phyloP scores from a whole-genome alignment of 768 basidiomycete species.

The Pleurotus ostreatus region DNA sequence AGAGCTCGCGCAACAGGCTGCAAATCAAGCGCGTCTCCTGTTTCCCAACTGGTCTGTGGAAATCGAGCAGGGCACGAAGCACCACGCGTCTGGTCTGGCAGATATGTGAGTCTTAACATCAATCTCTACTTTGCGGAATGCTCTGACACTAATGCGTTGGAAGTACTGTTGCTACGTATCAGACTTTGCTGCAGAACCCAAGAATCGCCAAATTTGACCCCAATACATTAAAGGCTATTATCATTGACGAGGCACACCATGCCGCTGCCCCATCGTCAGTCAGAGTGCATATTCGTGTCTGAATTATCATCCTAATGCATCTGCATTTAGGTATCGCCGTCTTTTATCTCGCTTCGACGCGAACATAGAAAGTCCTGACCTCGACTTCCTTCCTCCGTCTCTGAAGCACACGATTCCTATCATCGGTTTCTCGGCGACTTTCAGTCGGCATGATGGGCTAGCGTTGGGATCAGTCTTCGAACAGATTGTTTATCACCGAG shows the following conservation, averaged over 20 bases:
- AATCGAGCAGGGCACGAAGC: constrained; percentile 82
- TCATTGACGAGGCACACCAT: constrained; percentile 95
- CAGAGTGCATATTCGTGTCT: background rate
- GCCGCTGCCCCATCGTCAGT: constrained; percentile 86
- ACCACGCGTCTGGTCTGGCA: constrained; percentile 73
- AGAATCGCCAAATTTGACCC: constrained; percentile 78
- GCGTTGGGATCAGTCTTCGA: constrained; percentile 88
- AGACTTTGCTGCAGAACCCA: constrained; percentile 65
- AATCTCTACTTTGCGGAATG: background rate
- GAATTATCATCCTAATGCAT: background rate
- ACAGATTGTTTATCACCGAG: constrained; percentile 87
- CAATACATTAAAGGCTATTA: constrained; percentile 60
- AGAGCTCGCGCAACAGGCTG: constrained; percentile 87
- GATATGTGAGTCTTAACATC: constrained; percentile 62
- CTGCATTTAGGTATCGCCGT: constrained; percentile 56
- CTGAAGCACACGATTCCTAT: constrained; percentile 63
- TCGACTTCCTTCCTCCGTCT: constrained; percentile 28
- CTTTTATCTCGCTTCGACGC: constrained; percentile 82
- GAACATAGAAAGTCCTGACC: constrained; percentile 54
- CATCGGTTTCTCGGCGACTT: constrained; percentile 94
- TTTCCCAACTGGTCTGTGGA: constrained; percentile 80
- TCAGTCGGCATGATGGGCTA: constrained; percentile 86
- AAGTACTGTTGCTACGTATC: constrained; percentile 87
- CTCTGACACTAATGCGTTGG: background rate
- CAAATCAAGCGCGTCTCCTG: constrained; percentile 58